Base-by-base conservation (phyloP, 164 flowering plant genomes). In the Stephania japonica region DNA sequence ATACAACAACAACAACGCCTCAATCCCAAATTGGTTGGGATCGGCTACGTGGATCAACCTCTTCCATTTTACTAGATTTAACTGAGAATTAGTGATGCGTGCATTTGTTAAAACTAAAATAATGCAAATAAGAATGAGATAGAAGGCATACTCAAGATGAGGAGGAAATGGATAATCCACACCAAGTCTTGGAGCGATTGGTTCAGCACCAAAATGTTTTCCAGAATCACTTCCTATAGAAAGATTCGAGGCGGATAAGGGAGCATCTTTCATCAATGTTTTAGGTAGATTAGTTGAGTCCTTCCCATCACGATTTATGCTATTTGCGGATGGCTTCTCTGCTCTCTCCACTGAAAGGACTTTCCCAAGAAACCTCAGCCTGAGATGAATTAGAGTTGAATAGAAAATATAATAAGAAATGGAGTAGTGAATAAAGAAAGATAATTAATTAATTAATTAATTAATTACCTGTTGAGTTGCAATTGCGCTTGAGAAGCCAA, bases 81-180 rank as follows among this genome's bases (percentile, higher is more conserved):
- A 32, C 38, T 4, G 4, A 32, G 38, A 32, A 32, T 32, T 4
- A 32, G 38, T 4, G 38, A 32, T 32, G 38, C 38, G 4, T 32
- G 38, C 4, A 32, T 32, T 32, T 32, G 38, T 32, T 32, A 32
- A 32, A 32, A 32, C 38, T 0, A 56, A 67, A 38, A 16, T 8
- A 41, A 67, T 18, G 44, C 26, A n/a, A 42, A 41, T 19, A 7
- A 19, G 23, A 41, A 19, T 18, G 70, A 62, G 68, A 73, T 59
- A 70, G 73, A 73, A 8, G 38, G 70, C 97, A 49, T 86, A 96
- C 99, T 93, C 94, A 72, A 96, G 93, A 74, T 87, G 89, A 67
- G 97, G 97, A 77, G 99, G 97, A 87, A 96, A 96, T 47, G 95
- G 93, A 74, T 91, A 92, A 72, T 96, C 91, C 16, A 96, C 86